These are phyloP conservation scores for Globisporangium acanthophoron DNA, from an alignment of 352 stramenopile genomes.

Conservation along the genomic window DNA sequence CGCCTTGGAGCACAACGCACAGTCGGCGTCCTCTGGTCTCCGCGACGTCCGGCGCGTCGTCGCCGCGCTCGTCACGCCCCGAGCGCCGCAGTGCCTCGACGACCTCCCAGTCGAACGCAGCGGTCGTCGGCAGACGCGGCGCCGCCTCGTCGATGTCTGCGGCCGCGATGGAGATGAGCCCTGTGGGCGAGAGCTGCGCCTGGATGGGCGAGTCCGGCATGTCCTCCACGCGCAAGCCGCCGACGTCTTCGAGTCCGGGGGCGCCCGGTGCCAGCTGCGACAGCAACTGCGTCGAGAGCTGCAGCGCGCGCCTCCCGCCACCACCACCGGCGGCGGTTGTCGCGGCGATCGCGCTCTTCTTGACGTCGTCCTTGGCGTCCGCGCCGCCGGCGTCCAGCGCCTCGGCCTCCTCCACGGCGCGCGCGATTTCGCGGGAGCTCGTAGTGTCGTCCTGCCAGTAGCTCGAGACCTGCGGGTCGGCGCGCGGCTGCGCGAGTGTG, in stretches of 20 bases:
- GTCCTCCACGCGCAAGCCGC: constrained; percentile 36
- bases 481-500: constrained; percentile 36
- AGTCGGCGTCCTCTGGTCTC: constrained; percentile 5
- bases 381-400: constrained; percentile 2
- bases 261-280: constrained; percentile 34
- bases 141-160: constrained; percentile 75
- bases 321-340: not conserved
- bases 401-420: constrained; percentile 57
- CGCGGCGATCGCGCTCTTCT: constrained; percentile 37
- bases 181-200: constrained; percentile 61
- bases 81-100: constrained; percentile 47
- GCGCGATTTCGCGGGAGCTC: constrained; percentile 55
- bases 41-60: not conserved
- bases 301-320: constrained; percentile 8
- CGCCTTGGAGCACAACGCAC: not conserved
- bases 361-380: constrained; percentile 29
- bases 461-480: constrained; percentile 56
- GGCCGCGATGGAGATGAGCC: constrained; percentile 78
- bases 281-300: constrained; percentile 21
- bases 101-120: constrained; percentile 60
- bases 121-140: constrained; percentile 19
- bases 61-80: not conserved
- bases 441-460: constrained; percentile 81
- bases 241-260: constrained; percentile 40
- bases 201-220: constrained; percentile 38